Percentiles rank a stretch among this genome's conserved stretches.
Conservation (phyloP, 2,329 filamentous ascomycete genomes). For the Neofusicoccum laricinum region DNA sequence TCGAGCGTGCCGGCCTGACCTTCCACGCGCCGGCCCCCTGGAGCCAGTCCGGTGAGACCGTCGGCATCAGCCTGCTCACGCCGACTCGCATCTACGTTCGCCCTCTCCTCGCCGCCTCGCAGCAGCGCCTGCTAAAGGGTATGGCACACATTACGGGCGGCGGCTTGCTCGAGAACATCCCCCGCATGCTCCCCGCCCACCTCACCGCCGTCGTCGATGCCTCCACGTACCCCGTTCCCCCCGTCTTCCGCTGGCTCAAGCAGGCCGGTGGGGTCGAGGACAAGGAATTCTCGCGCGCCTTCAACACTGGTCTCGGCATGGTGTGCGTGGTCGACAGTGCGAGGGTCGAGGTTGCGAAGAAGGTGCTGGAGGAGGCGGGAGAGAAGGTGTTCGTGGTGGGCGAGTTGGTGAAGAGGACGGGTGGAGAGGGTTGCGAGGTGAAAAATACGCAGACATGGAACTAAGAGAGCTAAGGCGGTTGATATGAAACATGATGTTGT, state of each 20-base stretch:
- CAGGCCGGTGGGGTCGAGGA: conserved; percentile 66
- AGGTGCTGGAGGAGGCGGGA: conserved; percentile 62
- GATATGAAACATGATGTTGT: no score
- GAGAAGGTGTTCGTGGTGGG: conserved; percentile 80
- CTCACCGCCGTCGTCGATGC: conserved; percentile 81
- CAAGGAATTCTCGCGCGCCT: conserved; percentile 83
- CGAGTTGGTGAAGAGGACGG: conserved; percentile 59
- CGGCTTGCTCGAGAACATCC: conserved; percentile 89
- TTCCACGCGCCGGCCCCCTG: conserved; percentile 78
- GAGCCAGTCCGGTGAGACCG: conserved; percentile 53
- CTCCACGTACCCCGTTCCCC: conserved; percentile 68
- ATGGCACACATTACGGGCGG: conserved; percentile 97
- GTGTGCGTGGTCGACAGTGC: conserved; percentile 72
- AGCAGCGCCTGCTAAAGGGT: conserved; percentile 72
- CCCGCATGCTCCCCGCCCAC: conserved; percentile 79
- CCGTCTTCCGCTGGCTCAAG: conserved; percentile 87
- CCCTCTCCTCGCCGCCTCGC: conserved; percentile 64
- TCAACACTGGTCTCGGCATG: conserved; percentile 96
- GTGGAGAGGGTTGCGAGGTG: conserved; percentile 60
- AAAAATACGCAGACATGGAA: conserved; percentile 55
- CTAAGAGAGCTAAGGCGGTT: conserved; percentile 17
- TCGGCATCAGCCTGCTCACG: conserved; percentile 78
- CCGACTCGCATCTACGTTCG: conserved; percentile 95
- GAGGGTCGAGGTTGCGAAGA: conserved; percentile 60
- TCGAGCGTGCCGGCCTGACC: conserved; percentile 67